Evolutionary conservation across 306 rosid genomes (phyloP).

Genomic region (Crataegus laevigata): DNA sequence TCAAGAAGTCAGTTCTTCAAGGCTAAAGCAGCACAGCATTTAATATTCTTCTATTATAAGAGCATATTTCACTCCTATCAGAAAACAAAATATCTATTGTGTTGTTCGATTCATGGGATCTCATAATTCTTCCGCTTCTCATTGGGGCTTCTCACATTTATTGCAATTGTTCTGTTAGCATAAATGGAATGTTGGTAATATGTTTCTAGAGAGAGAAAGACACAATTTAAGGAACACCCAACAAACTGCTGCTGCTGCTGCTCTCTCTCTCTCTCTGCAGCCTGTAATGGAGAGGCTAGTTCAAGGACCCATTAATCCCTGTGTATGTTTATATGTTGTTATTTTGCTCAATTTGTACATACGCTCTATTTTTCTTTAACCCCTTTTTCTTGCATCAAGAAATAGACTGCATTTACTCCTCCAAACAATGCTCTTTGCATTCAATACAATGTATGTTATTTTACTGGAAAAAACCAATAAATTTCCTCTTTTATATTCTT

Average conservation of each 20-base stretch:
- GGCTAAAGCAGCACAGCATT: constrained; percentile 33
- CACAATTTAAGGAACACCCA: constrained; percentile 16
- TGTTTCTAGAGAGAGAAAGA: background rate
- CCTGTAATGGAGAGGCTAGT: constrained; percentile 62
- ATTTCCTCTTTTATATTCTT: background rate
- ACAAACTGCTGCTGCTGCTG: background rate
- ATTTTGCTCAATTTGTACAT: background rate
- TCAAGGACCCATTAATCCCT: constrained; percentile 79
- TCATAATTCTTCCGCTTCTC: constrained; percentile 30
- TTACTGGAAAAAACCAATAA: constrained; percentile 16
- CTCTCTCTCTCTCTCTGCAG: constrained; percentile 10
- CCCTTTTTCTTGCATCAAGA: constrained; percentile 28
- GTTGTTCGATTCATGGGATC: constrained; percentile 44
- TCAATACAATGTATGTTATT: constrained; percentile 36
- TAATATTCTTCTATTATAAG: constrained; percentile 41
- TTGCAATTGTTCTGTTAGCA: constrained; percentile 51
- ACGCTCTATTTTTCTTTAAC: background rate
- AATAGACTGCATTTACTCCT: constrained; percentile 42
- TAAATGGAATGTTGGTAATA: constrained; percentile 66
- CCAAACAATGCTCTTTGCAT: constrained; percentile 25
- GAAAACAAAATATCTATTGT: constrained; percentile 36
- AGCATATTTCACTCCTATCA: constrained; percentile 13
- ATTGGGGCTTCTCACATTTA: constrained; percentile 47
- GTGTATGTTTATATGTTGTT: constrained; percentile 41
- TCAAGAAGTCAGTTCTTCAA: constrained; percentile 21